phyloP scores from a whole-genome alignment of 768 basidiomycete genomes.

The Russula dissimulans region DNA sequence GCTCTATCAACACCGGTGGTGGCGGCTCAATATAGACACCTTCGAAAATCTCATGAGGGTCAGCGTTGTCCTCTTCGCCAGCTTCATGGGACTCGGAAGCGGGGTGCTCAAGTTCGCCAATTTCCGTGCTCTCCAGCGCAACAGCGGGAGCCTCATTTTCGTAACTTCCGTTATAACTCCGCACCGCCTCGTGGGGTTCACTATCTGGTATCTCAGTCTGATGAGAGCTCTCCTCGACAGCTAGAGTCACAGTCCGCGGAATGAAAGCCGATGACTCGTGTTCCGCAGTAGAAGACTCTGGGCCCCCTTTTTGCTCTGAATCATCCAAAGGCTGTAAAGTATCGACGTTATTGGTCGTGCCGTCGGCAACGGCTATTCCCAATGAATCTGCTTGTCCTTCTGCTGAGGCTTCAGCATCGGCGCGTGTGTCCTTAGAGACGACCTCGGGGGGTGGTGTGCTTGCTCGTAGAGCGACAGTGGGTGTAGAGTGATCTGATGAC shows the following conservation, averaged over 20 bases:
- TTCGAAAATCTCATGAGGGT: conserved; percentile 19
- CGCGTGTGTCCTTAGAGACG: neutral
- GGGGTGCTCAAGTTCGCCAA: neutral
- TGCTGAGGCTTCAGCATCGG: neutral
- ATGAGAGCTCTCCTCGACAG: neutral
- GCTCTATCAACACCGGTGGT: conserved; percentile 50
- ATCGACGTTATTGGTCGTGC: neutral
- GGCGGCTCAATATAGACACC: conserved; percentile 71
- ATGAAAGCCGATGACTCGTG: neutral
- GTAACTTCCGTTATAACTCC: neutral
- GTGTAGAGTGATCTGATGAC: neutral
- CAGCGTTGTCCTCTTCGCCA: neutral
- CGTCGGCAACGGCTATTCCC: neutral
- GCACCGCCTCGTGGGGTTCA: neutral
- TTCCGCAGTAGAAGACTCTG: neutral
- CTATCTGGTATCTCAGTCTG: neutral
- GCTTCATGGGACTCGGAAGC: neutral
- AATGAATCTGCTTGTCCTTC: neutral
- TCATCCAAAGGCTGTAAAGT: neutral
- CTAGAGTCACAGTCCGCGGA: neutral
- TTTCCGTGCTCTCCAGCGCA: neutral
- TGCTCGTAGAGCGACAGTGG: neutral
- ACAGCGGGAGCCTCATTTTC: neutral
- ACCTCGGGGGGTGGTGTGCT: neutral
- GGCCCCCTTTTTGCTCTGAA: neutral